Evolutionary conservation across 176 grass and related monocot species (phyloP), one percentile per base, ranked within the genome.

Genomic region (Oryza brachyantha): DNA sequence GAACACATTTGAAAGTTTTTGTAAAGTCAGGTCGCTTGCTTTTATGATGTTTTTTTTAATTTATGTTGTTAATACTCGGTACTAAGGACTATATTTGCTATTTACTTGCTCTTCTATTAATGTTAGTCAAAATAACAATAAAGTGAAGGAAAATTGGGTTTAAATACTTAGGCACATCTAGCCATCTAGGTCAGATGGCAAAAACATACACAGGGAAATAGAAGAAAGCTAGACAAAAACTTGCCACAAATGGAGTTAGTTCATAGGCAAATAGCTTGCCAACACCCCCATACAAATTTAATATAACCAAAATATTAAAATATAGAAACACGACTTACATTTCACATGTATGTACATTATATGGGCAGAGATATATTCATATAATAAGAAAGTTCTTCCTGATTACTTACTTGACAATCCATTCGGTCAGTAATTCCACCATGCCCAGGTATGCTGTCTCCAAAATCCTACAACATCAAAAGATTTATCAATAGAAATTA

Each of bases 391-490:
- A 28, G n/a, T 66, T 84, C 52, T 27, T 42, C 16, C 1, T 27
- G 78, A 27, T 38, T 59, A 90, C 90, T 96, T 88, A 99, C 92
- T 74, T 99, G 96, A 75, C 96, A 99, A 83, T 99, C 96, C 96
- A 99, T 99, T 89, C 96, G 85, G 37, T 99, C 96, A 29, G 96
- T 99, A 24, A 99, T 96, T 84, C 96, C 96, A 24, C 96, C 96
- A 78, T 99, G 96, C 52, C 92, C 96, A 86, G 96, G 92, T 82
- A 99, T 96, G 69, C 96, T 99, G 76, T 99, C 92, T 31, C 96
- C 96, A 68, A 99, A 99, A 68, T 99, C 96, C 96, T 99, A 86
- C 34, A 87, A 22, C 70, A 69, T 42, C 88, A 66, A 50, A 35
- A 76, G 13, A 76, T 63, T 63, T 24, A 74, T 54, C 27, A 65